phyloP scores from a whole-genome alignment of 2,329 filamentous ascomycete species.

The Botrytis galanthina region DNA sequence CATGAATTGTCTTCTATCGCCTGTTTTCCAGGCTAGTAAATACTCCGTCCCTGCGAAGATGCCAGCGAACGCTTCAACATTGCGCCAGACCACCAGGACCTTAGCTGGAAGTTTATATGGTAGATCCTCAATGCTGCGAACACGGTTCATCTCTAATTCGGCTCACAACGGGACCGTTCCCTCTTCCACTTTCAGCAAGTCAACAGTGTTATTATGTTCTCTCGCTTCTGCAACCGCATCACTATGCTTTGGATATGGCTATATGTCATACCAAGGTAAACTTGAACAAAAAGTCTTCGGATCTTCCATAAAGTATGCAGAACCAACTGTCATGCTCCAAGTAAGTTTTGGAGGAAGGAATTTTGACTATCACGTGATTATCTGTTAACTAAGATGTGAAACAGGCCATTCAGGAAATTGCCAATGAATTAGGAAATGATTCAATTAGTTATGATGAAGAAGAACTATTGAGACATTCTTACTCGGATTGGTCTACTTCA shows the following conservation, averaged over 20 bases:
- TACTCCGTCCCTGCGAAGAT: background rate
- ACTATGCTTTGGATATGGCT: conserved; percentile 9
- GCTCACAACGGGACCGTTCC: background rate
- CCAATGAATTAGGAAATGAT: conserved; percentile 3
- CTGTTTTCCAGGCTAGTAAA: background rate
- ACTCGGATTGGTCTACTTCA: conserved; percentile 60
- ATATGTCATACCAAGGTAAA: background rate
- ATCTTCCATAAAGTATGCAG: conserved; percentile 17
- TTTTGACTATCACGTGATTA: background rate
- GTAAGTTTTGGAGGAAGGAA: background rate
- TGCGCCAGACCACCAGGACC: background rate
- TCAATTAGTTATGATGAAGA: conserved; percentile 42
- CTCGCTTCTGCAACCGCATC: conserved; percentile 12
- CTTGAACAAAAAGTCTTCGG: background rate
- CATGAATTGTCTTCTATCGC: background rate
- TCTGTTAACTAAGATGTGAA: background rate
- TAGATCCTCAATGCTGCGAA: background rate
- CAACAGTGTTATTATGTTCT: conserved; percentile 14
- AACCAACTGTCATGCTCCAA: conserved; percentile 17
- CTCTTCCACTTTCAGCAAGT: conserved; percentile 9
- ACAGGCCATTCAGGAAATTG: conserved; percentile 17
- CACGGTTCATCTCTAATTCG: background rate
- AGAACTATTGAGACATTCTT: conserved; percentile 58
- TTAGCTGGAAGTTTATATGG: background rate
- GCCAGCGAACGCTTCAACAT: background rate